phyloP scores from a whole-genome alignment of 257 asterid genomes.

The Ajuga chamaepitys region DNA sequence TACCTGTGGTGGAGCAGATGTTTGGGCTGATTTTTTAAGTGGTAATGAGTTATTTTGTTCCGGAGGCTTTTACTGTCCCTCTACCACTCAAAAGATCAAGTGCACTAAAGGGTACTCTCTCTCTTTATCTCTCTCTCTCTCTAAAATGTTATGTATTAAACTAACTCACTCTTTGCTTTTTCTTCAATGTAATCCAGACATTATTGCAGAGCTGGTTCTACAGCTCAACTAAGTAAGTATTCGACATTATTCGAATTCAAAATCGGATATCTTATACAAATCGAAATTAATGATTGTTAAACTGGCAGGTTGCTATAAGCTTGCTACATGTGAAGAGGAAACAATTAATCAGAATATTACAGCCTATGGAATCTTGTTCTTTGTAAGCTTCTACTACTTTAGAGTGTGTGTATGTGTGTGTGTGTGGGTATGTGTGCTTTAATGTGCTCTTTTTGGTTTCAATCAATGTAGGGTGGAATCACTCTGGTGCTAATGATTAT shows the following conservation, averaged over 20 bases:
- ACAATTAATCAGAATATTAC: conserved; percentile 82
- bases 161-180: conserved; percentile 2
- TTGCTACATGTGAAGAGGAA: conserved; percentile 72
- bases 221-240: conserved; percentile 61
- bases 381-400: conserved; percentile 49
- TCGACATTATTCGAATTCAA: too few relatives aligned
- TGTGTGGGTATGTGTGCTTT: neutral
- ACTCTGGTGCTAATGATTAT: conserved; percentile 72
- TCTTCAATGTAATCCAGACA: conserved; percentile 42
- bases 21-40: conserved; percentile 73
- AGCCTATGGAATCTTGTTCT: conserved; percentile 78
- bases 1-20: conserved; percentile 90
- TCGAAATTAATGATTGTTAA: conserved; percentile 2
- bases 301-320: conserved; percentile 62
- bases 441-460: neutral
- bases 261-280: too few relatives aligned
- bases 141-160: neutral
- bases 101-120: conserved; percentile 74
- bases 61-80: conserved; percentile 87
- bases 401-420: neutral
- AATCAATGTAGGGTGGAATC: conserved; percentile 59
- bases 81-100: conserved; percentile 50
- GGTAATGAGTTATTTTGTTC: conserved; percentile 73
- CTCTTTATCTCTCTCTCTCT: conserved; percentile 9
- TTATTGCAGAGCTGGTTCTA: conserved; percentile 93